Evolutionary conservation across 345 rosid species (phyloP).

Genomic region (Eucalyptus grandis): DNA sequence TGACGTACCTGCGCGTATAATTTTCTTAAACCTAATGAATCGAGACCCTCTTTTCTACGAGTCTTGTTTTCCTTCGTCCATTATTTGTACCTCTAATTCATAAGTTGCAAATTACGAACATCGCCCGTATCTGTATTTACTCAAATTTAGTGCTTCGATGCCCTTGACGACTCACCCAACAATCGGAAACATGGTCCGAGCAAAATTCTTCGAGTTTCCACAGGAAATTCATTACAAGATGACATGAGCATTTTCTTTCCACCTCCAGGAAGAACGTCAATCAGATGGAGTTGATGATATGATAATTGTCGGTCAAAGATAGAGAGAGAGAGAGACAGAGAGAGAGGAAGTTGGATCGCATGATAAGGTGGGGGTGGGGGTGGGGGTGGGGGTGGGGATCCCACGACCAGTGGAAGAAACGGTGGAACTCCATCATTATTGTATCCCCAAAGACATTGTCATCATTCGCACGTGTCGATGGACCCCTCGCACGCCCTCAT

Average conservation of each 20-base stretch:
- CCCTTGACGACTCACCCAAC: not conserved
- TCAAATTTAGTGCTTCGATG: not conserved
- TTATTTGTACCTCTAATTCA: not conserved
- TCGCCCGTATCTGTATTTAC: not conserved
- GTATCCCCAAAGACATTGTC: not conserved
- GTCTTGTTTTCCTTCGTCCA: not conserved
- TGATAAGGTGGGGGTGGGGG: not conserved
- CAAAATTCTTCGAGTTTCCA: not conserved
- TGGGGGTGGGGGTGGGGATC: not conserved
- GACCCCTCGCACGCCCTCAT: not conserved
- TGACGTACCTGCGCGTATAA: not conserved
- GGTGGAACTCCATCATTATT: not conserved
- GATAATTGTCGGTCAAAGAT: not conserved
- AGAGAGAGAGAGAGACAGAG: not conserved
- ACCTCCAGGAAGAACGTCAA: not conserved
- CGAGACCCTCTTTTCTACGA: not conserved
- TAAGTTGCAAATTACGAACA: not conserved
- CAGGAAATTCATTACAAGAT: not conserved
- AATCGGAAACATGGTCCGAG: not conserved
- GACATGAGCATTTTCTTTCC: not conserved
- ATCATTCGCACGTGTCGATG: not conserved
- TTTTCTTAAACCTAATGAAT: not conserved
- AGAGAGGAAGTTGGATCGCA: not conserved
- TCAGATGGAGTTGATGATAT: not conserved
- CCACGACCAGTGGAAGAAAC: not conserved